These are phyloP conservation scores for Cerioporus squamosus DNA, from an alignment of 1,284 basidiomycete species.

Conservation along the genomic window DNA sequence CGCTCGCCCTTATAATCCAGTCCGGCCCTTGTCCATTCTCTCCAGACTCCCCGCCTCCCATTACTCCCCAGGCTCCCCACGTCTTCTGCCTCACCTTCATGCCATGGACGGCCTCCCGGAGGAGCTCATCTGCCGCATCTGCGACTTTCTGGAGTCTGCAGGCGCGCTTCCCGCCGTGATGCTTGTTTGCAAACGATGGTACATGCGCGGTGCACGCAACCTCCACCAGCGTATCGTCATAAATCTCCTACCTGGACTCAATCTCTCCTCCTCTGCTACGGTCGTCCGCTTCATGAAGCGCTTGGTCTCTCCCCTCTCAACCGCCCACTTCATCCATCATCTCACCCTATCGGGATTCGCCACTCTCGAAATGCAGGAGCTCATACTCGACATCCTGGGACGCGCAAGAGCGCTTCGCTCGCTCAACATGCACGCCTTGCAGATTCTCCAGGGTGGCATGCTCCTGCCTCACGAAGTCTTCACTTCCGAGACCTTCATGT, in stretches of 20 bases:
- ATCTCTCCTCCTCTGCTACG: constrained; percentile 7
- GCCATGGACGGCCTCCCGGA: constrained; percentile 24
- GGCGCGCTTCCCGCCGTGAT: constrained; percentile 17
- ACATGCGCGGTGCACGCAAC: constrained; percentile 22
- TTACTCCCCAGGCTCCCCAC: background rate
- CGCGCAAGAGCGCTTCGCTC: constrained; percentile 23
- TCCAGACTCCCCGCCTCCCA: background rate
- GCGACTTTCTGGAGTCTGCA: constrained; percentile 14
- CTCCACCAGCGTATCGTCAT: constrained; percentile 23
- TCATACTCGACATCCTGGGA: constrained; percentile 20
- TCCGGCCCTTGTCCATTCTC: background rate
- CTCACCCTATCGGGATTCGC: constrained; percentile 19
- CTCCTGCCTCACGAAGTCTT: constrained; percentile 9
- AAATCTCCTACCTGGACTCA: constrained; percentile 10
- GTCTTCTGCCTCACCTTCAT: background rate
- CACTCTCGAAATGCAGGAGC: constrained; percentile 8
- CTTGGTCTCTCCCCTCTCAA: constrained; percentile 19
- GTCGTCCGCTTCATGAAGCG: constrained; percentile 22
- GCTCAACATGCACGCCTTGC: constrained; percentile 17
- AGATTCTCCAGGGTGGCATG: constrained; percentile 4
- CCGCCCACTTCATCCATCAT: constrained; percentile 25
- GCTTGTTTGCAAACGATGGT: constrained; percentile 24
- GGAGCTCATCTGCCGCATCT: constrained; percentile 24
- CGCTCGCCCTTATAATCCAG: constrained; percentile 11
- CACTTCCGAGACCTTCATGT: constrained; percentile 17